A percentile compares a stretch with the other conserved stretches of the same genome.
phyloP scores from a whole-genome alignment of 306 rosid genomes.

The Oxytropis ochrocephala region DNA sequence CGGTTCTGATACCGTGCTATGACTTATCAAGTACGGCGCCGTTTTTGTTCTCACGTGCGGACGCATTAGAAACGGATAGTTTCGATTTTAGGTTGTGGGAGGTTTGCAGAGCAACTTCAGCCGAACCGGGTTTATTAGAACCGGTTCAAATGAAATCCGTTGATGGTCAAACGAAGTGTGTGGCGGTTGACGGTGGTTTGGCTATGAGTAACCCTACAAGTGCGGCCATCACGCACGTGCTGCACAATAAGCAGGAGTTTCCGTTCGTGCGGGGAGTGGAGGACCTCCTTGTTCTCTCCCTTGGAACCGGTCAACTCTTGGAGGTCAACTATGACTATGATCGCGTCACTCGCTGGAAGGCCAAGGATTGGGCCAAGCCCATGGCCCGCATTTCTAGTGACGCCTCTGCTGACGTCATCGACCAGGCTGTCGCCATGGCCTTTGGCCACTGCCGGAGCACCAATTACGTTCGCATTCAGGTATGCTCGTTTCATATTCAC shows the following conservation, averaged over 20 bases:
- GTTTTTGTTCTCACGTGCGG: constrained; percentile 92
- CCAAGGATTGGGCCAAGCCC: constrained; percentile 93
- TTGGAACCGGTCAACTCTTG: constrained; percentile 74
- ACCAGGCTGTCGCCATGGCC: constrained; percentile 96
- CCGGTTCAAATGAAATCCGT: constrained; percentile 77
- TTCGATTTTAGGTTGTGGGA: constrained; percentile 92
- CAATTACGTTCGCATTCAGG: constrained; percentile 96
- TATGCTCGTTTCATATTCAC: constrained; percentile 2
- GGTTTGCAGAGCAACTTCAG: constrained; percentile 91
- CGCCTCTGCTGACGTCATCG: constrained; percentile 82
- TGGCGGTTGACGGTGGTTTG: constrained; percentile 85
- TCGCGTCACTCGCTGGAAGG: constrained; percentile 67
- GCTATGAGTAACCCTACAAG: constrained; percentile 91
- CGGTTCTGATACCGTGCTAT: constrained; percentile 86
- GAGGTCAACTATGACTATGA: constrained; percentile 61
- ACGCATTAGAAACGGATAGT: constrained; percentile 89
- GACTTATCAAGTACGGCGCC: constrained; percentile 94
- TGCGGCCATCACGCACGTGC: constrained; percentile 97
- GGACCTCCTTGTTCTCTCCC: constrained; percentile 81
- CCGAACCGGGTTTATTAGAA: constrained; percentile 73
- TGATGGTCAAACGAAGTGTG: constrained; percentile 57
- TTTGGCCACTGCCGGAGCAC: constrained; percentile 67
- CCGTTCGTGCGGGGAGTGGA: constrained; percentile 98
- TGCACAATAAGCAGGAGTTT: constrained; percentile 94
- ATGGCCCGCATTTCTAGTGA: constrained; percentile 79